Base-by-base conservation (phyloP, 169 alveolate species). In the Cryptosporidium xiaoi region DNA sequence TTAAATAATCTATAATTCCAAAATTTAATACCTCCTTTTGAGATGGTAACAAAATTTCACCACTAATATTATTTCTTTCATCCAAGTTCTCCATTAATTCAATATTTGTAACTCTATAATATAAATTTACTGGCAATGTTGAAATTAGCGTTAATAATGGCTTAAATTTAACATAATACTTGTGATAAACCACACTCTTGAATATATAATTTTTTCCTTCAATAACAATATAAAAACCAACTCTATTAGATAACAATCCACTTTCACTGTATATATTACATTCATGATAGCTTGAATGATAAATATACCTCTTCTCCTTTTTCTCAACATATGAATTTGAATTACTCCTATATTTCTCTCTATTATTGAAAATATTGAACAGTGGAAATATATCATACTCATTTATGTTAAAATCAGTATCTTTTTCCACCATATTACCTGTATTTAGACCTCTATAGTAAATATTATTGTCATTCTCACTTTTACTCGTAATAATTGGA, bases 61-160 rank as follows among this genome's bases (percentile, higher is more conserved):
- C 27, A 24, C 27, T 24, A 24, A 24, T 40, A 40, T 40, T 40
- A 40, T 40, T 8, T 40, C 48, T 40, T 40, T 46, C 20, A 65
- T 65, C 24, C 3, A 15, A 13, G 7, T 18, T 66, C 2, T 27
- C 64, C 7, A 4, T 20, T 0, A 34, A 62, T n/a, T 62, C 82
- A 6, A 18, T 16, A 27, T 40, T 56, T 16, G 31, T 46, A 18
- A 77, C 15, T 34, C 87, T 77, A 51, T 62, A 77, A 6, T 77
- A 56, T 12, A 77, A n/a, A 18, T 58, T 48, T 15, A 77, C 15
- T 24, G 87, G 87, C 18, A 77, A 31, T 5, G 87, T 77, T 20
- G 87, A 77, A 36, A 77, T 48, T 5, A 77, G 44, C 1, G 71
- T 60, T 5, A 77, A 10, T 27, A 60, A 77, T 8, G 87, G 87